phyloP scores from a whole-genome alignment of 177 flowering plant genomes.

The Vitis hybrid region DNA sequence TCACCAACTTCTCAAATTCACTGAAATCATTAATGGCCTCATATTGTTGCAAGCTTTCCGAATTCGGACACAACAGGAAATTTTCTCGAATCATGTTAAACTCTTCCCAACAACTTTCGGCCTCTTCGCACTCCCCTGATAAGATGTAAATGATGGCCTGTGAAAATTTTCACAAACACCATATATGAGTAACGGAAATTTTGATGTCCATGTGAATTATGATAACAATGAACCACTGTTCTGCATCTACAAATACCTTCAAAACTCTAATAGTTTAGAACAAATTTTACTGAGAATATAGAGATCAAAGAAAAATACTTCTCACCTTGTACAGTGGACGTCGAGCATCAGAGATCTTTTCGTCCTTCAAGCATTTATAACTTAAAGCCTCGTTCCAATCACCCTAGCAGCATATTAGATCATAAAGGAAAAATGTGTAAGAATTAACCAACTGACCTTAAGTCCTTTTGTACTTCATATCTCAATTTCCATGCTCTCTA shows the following conservation, averaged over 20 bases:
- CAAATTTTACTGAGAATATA: neutral
- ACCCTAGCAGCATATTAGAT: conserved; percentile 20
- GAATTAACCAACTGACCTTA: too few species aligned
- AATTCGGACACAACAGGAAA: neutral
- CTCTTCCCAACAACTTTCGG: conserved; percentile 14
- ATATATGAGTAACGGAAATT: neutral
- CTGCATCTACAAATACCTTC: too few species aligned
- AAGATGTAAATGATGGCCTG: conserved; percentile 22
- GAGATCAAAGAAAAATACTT: neutral
- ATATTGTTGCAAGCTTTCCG: neutral
- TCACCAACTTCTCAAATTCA: conserved; percentile 19
- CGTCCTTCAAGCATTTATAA: conserved; percentile 22
- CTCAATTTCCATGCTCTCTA: too few species aligned
- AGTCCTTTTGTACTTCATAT: too few species aligned
- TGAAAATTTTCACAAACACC: neutral
- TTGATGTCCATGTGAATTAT: neutral
- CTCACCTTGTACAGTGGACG: conserved; percentile 37
- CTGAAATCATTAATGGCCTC: conserved; percentile 5
- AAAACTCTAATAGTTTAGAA: too few species aligned
- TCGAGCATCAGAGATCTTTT: conserved; percentile 32
- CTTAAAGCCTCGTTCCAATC: conserved; percentile 18
- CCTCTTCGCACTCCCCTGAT: neutral
- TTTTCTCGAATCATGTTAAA: conserved; percentile 10
- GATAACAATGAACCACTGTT: too few species aligned
- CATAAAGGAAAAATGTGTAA: neutral